Percentiles rank a stretch among this genome's conserved stretches.
Evolutionary conservation across 1,139 yeast genomes (phyloP).

Genomic region (Geotrichum phurueaensis): DNA sequence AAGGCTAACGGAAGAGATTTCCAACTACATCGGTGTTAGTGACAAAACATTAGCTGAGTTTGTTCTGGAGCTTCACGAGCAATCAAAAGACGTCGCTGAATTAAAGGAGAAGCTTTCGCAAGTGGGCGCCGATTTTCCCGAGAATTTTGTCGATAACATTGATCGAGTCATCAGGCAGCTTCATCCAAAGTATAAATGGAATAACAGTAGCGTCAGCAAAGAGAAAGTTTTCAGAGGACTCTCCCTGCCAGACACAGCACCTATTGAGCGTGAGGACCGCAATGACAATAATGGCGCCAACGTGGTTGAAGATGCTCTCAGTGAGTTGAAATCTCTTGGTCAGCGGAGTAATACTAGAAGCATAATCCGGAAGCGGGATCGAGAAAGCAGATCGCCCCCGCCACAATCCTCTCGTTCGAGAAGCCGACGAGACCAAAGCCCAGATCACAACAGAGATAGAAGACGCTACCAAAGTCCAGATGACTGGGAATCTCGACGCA

Average conservation of each 20-base stretch:
- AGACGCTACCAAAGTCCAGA: background rate
- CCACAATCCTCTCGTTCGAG: background rate
- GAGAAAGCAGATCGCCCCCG: slow-evolving; percentile 3
- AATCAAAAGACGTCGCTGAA: slow-evolving; percentile 34
- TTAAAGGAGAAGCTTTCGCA: slow-evolving; percentile 45
- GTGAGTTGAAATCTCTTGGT: slow-evolving; percentile 7
- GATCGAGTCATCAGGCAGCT: slow-evolving; percentile 35
- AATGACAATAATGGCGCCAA: slow-evolving; percentile 1
- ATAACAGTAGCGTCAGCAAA: slow-evolving; percentile 8
- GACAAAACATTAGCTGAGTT: slow-evolving; percentile 52
- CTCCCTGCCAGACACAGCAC: slow-evolving; percentile 23
- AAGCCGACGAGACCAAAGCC: slow-evolving; percentile 3
- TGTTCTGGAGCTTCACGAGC: slow-evolving; percentile 45
- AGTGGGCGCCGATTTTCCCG: slow-evolving; percentile 61
- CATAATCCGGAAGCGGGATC: background rate
- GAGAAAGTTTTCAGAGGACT: slow-evolving; percentile 21
- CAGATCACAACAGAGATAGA: background rate
- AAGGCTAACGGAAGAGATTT: slow-evolving; percentile 33
- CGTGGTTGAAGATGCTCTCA: slow-evolving; percentile 14
- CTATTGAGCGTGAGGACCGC: background rate
- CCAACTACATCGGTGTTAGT: slow-evolving; percentile 31
- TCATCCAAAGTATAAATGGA: slow-evolving; percentile 29
- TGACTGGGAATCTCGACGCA: background rate
- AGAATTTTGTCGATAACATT: slow-evolving; percentile 38
- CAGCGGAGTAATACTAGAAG: background rate